These are phyloP conservation scores for Penicillium brevicompactum DNA, from an alignment of 2,329 filamentous ascomycete species.

Conservation along the genomic window DNA sequence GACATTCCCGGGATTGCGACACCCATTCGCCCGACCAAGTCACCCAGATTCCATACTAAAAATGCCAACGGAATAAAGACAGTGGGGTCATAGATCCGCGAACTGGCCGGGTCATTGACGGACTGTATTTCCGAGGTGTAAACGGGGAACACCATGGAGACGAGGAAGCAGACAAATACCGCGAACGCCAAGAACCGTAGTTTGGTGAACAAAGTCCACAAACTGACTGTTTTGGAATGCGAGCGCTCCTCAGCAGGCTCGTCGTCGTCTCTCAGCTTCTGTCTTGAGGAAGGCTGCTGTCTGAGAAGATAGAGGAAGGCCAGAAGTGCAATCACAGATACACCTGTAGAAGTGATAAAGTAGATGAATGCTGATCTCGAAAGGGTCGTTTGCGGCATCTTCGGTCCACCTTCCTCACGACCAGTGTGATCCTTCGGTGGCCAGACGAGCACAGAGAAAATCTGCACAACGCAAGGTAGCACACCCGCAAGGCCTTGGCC, in stretches of 20 bases:
- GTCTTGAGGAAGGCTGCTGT: constrained; percentile 36
- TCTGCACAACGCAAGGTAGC: constrained; percentile 82
- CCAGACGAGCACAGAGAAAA: constrained; percentile 75
- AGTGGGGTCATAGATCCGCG: constrained; percentile 65
- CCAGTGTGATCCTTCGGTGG: constrained; percentile 46
- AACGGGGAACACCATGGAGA: constrained; percentile 95
- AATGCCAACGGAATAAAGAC: constrained; percentile 90
- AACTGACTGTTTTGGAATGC: constrained; percentile 53
- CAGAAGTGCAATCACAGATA: constrained; percentile 70
- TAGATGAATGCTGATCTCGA: constrained; percentile 81
- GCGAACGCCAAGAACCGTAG: constrained; percentile 76
- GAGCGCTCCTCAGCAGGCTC: constrained; percentile 17
- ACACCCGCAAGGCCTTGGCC: constrained; percentile 93
- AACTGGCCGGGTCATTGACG: constrained; percentile 42
- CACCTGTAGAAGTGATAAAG: constrained; percentile 81
- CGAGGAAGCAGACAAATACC: constrained; percentile 76
- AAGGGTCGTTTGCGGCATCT: constrained; percentile 49
- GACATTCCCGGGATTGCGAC: constrained; percentile 61
- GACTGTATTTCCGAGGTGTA: constrained; percentile 73
- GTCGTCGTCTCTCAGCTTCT: constrained; percentile 14
- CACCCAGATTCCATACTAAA: constrained; percentile 90
- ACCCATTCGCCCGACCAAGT: constrained; percentile 73
- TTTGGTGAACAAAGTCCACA: constrained; percentile 72
- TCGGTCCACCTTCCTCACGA: constrained; percentile 25
- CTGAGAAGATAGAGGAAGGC: constrained; percentile 74